Conservation (phyloP, 1,139 yeast genomes). For the Lodderomyces margitis region DNA sequence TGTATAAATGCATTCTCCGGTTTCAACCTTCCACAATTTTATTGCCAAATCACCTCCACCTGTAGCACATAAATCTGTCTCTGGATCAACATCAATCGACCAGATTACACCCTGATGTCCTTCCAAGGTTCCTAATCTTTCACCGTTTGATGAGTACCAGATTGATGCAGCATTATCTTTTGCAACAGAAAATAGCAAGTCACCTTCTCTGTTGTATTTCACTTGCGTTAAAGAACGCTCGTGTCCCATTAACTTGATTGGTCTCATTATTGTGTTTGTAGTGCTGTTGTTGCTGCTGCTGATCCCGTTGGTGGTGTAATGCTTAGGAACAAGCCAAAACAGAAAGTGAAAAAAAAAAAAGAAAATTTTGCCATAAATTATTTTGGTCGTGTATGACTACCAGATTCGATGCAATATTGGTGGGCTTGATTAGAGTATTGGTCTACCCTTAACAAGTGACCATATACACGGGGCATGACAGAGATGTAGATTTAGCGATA, state of each 20-base stretch:
- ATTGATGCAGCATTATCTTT: slow-evolving; percentile 86
- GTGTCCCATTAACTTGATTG: slow-evolving; percentile 67
- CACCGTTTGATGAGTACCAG: slow-evolving; percentile 96
- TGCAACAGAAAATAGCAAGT: slow-evolving; percentile 86
- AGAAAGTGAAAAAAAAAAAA: slow-evolving; percentile 9
- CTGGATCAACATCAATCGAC: slow-evolving; percentile 85
- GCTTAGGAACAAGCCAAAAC: too few species aligned
- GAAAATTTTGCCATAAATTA: slow-evolving; percentile 4
- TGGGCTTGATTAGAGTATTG: too few species aligned
- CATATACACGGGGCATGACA: too few species aligned
- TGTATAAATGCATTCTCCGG: slow-evolving; percentile 72
- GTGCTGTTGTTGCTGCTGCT: too few species aligned
- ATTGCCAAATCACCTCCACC: slow-evolving; percentile 90
- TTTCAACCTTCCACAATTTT: slow-evolving; percentile 79
- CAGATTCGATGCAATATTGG: too few species aligned
- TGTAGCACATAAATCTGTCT: slow-evolving; percentile 69
- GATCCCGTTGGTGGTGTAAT: slow-evolving; percentile 3
- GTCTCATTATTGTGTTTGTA: slow-evolving; percentile 35
- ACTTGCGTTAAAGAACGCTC: slow-evolving; percentile 90
- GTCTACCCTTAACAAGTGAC: too few species aligned
- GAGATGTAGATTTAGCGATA: too few species aligned
- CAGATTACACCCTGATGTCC: slow-evolving; percentile 92
- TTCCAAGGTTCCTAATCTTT: slow-evolving; percentile 88
- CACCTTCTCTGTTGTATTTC: slow-evolving; percentile 93
- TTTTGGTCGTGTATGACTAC: slow-evolving; percentile 10